These are phyloP conservation scores for Kodamaea neixiangensis DNA, from an alignment of 805 yeast species.

Conservation along the genomic window DNA sequence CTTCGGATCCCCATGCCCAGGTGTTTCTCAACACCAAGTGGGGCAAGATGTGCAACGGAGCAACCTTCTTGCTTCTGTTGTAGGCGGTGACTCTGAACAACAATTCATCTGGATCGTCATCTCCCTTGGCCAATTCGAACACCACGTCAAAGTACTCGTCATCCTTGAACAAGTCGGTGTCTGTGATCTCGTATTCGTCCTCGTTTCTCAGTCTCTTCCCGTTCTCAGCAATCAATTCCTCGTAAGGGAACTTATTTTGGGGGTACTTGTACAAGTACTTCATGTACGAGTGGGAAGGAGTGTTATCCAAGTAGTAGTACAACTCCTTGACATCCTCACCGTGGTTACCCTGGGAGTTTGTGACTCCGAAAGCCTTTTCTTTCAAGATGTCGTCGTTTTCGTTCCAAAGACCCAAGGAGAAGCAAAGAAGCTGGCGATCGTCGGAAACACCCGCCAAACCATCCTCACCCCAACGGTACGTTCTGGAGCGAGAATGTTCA, in stretches of 20 bases:
- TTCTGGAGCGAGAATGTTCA: slow-evolving; percentile 76
- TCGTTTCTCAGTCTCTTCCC: slow-evolving; percentile 65
- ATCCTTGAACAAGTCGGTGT: slow-evolving; percentile 73
- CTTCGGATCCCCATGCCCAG: slow-evolving; percentile 86
- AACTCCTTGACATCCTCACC: slow-evolving; percentile 93
- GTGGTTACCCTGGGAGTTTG: slow-evolving; percentile 93
- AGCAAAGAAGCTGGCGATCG: slow-evolving; percentile 72
- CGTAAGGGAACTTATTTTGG: slow-evolving; percentile 80
- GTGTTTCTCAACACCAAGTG: slow-evolving; percentile 84
- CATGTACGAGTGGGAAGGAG: slow-evolving; percentile 92
- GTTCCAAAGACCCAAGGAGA: slow-evolving; percentile 89
- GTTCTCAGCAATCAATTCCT: slow-evolving; percentile 68
- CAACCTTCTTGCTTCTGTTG: slow-evolving; percentile 77
- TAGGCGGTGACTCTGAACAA: slow-evolving; percentile 85
- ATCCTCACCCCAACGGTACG: slow-evolving; percentile 95
- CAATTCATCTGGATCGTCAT: slow-evolving; percentile 76
- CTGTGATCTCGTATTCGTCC: slow-evolving; percentile 78
- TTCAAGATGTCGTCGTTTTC: slow-evolving; percentile 82
- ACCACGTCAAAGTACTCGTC: slow-evolving; percentile 83
- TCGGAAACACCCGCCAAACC: slow-evolving; percentile 91
- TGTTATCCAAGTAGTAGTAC: slow-evolving; percentile 84
- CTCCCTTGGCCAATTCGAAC: slow-evolving; percentile 87
- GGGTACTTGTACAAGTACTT: slow-evolving; percentile 92
- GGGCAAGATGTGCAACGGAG: slow-evolving; percentile 87
- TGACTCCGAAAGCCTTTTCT: slow-evolving; percentile 84